Evolutionary conservation across 2,329 filamentous ascomycete species (phyloP), one percentile per base, ranked within the genome.

Genomic region (Penicillium verrucosum): DNA sequence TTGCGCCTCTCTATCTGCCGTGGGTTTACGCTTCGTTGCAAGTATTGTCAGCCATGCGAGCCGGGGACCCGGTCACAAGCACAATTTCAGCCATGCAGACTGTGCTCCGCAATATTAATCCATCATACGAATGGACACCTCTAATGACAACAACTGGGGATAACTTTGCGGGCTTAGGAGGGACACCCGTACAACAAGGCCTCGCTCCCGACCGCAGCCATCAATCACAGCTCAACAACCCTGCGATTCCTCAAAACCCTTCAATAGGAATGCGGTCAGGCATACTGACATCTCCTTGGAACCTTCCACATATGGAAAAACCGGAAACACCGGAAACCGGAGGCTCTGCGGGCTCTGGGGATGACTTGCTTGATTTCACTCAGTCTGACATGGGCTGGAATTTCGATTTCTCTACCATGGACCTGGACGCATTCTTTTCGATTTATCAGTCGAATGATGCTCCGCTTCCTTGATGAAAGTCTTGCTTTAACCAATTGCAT

Each of bases 21-120:
- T 79, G 75, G 75, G 73, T 78, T 9, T 73, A 76, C 49, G 71
- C 73, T 0, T 68, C 70, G 4, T 40, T 78, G 3, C 67, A 73
- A 51, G 72, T 65, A 16, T 63, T 78, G 34, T 70, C 71, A 3
- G 68, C 67, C 1, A 75, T 78, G 74, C 62, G 70, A 40, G 44
- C 58, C 2, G 65, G 67, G 0, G 68, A 72, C 41, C 65, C 70
- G 4, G 67, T 67, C 10, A 44, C 57, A 18, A 67, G 65, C 41
- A 67, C 69, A 6, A 71, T 74, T 23, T 46, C 58, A 11, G 69
- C 71, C 10, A 62, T 74, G 5, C 68, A 72, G 47, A 72, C 72
- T 16, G 67, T 72, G 2, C 48, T 74, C 4, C 63, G 64, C 41
- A 72, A 68, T 21, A 60, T 75, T 5, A 62, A 69, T 44, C 71